Evolutionary conservation across 768 basidiomycete species (phyloP).

Genomic region (Asterophora parasitica): DNA sequence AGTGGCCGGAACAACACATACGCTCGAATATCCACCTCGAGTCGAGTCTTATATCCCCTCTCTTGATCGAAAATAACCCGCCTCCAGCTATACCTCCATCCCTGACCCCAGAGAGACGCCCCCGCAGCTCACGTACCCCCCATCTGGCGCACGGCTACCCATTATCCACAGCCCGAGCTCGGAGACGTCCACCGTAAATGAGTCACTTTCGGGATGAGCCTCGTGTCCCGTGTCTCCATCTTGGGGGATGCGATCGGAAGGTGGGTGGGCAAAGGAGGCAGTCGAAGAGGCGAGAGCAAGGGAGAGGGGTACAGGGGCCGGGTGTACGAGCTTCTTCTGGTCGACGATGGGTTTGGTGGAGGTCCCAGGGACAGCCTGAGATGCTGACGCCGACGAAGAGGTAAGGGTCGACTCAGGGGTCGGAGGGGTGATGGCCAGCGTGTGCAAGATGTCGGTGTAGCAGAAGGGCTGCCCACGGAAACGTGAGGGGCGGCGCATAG

Average conservation of each 20-base stretch:
- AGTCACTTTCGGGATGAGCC: neutral
- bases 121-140: constrained; percentile 54
- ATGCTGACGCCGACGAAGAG: constrained; percentile 21
- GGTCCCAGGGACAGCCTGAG: neutral
- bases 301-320: neutral
- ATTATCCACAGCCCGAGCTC: constrained; percentile 66
- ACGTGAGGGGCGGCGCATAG: constrained; percentile 11
- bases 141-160: constrained; percentile 61
- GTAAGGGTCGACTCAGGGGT: neutral
- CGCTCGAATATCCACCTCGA: too few relatives aligned
- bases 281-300: constrained; percentile 18
- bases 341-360: too few relatives aligned
- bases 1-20: too few relatives aligned
- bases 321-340: neutral
- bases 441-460: constrained; percentile 16
- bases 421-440: neutral
- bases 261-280: neutral
- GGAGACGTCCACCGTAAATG: constrained; percentile 28
- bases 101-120: constrained; percentile 20
- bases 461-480: constrained; percentile 14
- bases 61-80: too few relatives aligned
- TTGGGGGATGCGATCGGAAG: too few relatives aligned
- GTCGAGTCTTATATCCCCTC: too few relatives aligned
- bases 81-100: too few relatives aligned
- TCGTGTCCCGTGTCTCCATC: neutral